Conservation (phyloP, 2,329 filamentous ascomycete species). For the Orbilia javanica region DNA sequence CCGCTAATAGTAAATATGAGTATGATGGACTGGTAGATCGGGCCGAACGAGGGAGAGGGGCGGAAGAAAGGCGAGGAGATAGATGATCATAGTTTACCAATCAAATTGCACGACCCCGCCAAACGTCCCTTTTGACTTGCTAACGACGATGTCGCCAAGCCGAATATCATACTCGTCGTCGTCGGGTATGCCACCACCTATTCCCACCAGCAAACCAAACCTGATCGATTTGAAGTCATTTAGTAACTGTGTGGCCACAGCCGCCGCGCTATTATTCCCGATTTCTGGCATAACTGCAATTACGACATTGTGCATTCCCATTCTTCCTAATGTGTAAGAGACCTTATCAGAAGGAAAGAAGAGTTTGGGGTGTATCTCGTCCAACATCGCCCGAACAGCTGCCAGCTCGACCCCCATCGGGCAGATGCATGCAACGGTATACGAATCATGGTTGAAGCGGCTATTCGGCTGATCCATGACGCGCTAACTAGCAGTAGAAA, state of each 20-base stretch:
- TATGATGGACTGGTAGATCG: too few species aligned
- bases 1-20: too few species aligned
- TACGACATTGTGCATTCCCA: slow-evolving; percentile 33
- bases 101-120: slow-evolving; percentile 44
- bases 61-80: too few species aligned
- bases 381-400: slow-evolving; percentile 23
- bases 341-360: slow-evolving; percentile 11
- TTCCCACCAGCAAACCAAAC: slow-evolving; percentile 23
- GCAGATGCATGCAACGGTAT: slow-evolving; percentile 42
- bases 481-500: too few species aligned
- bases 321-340: slow-evolving; percentile 24
- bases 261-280: slow-evolving; percentile 30
- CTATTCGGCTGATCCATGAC: background rate
- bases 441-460: slow-evolving; percentile 19
- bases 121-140: slow-evolving; percentile 5
- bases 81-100: too few species aligned
- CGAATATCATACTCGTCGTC: slow-evolving; percentile 16
- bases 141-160: slow-evolving; percentile 31
- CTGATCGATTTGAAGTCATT: slow-evolving; percentile 30
- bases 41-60: too few species aligned
- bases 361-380: slow-evolving; percentile 3
- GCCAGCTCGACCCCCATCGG: slow-evolving; percentile 43
- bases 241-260: slow-evolving; percentile 25
- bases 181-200: slow-evolving; percentile 24
- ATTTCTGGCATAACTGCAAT: slow-evolving; percentile 37